These are phyloP conservation scores for Picochlorum sp. DNA, from an alignment of 139 green algal species.

Conservation along the genomic window DNA sequence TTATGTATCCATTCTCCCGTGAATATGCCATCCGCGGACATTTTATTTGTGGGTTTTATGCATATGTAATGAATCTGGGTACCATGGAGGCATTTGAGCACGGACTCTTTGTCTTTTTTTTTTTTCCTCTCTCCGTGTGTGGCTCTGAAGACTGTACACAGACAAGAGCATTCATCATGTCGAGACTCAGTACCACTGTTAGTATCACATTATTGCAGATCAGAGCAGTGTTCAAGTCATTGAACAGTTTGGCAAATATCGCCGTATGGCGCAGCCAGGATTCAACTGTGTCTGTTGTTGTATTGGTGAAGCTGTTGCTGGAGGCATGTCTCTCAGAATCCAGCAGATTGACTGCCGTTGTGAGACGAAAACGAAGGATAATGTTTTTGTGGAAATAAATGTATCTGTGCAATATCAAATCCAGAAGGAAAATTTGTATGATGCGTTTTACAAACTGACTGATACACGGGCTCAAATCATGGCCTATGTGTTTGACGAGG, in stretches of 20 bases:
- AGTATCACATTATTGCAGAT: conserved; percentile 3
- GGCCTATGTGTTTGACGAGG: conserved; percentile 60
- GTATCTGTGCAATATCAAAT: conserved; percentile 73
- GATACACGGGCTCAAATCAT: conserved; percentile 50
- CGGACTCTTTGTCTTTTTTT: not conserved
- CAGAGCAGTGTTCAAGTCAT: conserved; percentile 29
- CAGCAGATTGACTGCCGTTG: conserved; percentile 46
- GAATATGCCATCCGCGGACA: no score
- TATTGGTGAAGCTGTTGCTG: conserved; percentile 37
- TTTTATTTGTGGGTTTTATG: no score
- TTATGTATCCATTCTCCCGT: not conserved
- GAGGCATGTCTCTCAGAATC: conserved; percentile 51
- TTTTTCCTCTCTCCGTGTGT: no score
- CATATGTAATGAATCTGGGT: no score
- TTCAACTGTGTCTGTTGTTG: conserved; percentile 54
- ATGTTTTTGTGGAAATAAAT: conserved; percentile 67
- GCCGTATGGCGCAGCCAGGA: conserved; percentile 31
- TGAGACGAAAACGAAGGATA: conserved; percentile 76
- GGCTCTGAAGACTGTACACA: not conserved
- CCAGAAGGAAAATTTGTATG: conserved; percentile 46
- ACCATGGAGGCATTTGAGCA: no score
- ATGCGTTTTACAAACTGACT: conserved; percentile 78
- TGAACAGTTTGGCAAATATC: conserved; percentile 38
- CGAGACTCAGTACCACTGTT: no score
- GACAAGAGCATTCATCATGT: no score